phyloP scores from a whole-genome alignment of 768 basidiomycete species.

The Mycena pura region DNA sequence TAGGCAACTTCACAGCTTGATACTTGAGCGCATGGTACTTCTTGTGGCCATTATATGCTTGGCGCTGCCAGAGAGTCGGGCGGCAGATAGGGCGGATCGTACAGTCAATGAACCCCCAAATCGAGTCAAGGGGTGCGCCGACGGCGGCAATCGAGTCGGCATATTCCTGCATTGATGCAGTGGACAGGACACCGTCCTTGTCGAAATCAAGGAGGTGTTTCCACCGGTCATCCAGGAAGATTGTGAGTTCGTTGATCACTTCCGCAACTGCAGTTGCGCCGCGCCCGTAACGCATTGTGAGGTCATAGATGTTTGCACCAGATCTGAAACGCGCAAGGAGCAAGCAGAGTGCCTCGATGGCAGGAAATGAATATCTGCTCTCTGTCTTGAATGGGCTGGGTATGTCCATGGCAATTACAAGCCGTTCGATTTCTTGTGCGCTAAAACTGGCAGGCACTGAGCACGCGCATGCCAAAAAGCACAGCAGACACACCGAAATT shows the following conservation, averaged over 20 bases:
- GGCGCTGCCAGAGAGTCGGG: conserved; percentile 10
- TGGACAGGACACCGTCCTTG: conserved; percentile 15
- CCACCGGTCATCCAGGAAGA: conserved; percentile 26
- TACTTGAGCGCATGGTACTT: conserved; percentile 36
- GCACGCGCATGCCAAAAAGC: too few relatives aligned
- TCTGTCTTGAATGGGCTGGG: conserved; percentile 15
- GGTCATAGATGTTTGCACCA: conserved; percentile 19
- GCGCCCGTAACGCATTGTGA: conserved; percentile 23
- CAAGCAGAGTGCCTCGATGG: conserved; percentile 26
- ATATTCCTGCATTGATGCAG: conserved; percentile 12
- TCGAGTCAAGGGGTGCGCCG: conserved; percentile 18
- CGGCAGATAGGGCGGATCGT: conserved; percentile 28
- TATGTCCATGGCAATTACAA: conserved; percentile 11
- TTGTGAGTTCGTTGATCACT: conserved; percentile 17
- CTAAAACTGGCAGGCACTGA: too few relatives aligned
- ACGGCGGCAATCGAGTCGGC: conserved; percentile 19
- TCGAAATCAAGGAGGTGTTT: conserved; percentile 28
- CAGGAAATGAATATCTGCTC: conserved; percentile 1
- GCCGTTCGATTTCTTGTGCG: too few relatives aligned
- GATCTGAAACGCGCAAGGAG: conserved; percentile 21
- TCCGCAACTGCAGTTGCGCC: conserved; percentile 25
- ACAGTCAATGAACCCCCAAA: conserved; percentile 33
- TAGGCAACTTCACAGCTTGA: conserved; percentile 35
- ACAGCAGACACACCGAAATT: too few relatives aligned
- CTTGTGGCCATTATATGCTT: conserved; percentile 31